A percentile compares a stretch with the other conserved stretches of the same genome.
phyloP scores from a whole-genome alignment of 179 eudicot species.

The Actinidia chinensis region DNA sequence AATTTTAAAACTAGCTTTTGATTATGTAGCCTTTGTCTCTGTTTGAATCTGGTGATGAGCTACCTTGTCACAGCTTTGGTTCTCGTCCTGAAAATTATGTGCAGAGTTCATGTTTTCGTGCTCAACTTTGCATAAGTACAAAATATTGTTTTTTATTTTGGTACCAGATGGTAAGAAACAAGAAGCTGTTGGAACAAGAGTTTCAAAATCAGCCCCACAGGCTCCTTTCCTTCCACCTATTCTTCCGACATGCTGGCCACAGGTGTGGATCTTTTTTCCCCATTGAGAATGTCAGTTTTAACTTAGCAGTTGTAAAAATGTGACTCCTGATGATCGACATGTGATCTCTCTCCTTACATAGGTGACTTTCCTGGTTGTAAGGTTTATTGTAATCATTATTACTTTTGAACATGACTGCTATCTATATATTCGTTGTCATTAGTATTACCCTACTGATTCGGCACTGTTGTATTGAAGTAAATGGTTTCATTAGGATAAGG shows the following conservation, averaged over 20 bases:
- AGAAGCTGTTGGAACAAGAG: constrained; percentile 16
- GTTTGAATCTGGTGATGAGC: constrained; percentile 5
- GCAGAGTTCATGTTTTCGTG: neutral
- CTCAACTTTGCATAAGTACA: neutral
- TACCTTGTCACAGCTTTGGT: neutral
- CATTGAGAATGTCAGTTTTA: neutral
- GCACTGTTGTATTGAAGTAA: neutral
- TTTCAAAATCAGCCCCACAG: constrained; percentile 34
- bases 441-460: neutral
- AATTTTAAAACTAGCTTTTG: neutral
- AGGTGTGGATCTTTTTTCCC: constrained; percentile 27
- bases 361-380: neutral
- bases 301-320: neutral
- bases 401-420: neutral
- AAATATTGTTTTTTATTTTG: neutral
- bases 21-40: neutral
- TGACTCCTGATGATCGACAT: neutral
- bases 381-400: constrained; percentile 2
- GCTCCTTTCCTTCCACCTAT: no score
- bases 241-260: constrained; percentile 54
- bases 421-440: neutral
- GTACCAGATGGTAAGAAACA: constrained; percentile 31
- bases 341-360: neutral
- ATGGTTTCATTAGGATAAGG: constrained; percentile 57
- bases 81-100: neutral